Conservation (phyloP, 331 rosid genomes). For the Erythrophleum ivorense region DNA sequence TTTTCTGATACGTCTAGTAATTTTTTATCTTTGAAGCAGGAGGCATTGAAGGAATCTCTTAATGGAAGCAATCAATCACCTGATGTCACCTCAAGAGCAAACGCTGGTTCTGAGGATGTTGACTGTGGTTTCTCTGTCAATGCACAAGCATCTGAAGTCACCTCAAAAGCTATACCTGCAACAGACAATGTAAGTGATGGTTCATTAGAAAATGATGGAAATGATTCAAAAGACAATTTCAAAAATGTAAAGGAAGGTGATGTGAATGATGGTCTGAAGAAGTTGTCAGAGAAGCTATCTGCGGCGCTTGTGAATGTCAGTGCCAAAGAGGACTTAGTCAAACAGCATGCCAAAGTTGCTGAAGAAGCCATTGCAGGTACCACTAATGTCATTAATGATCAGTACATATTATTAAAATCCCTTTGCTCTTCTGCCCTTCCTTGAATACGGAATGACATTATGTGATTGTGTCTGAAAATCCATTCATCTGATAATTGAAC, state of each 20-base stretch:
- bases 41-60: constrained; percentile 67
- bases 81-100: constrained; percentile 70
- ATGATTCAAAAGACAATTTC: constrained; percentile 1
- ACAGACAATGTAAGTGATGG: constrained; percentile 43
- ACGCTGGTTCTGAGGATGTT: constrained; percentile 49
- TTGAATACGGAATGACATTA: not conserved
- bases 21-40: constrained; percentile 56
- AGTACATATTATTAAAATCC: not conserved
- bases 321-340: constrained; percentile 91
- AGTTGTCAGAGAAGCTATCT: constrained; percentile 60
- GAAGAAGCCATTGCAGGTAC: constrained; percentile 93
- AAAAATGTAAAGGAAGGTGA: constrained; percentile 35
- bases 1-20: not conserved
- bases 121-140: constrained; percentile 42
- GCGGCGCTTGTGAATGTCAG: constrained; percentile 82
- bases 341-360: constrained; percentile 85
- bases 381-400: constrained; percentile 1
- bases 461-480: not conserved
- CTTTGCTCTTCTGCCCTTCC: constrained; percentile 16
- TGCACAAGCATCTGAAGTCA: constrained; percentile 63
- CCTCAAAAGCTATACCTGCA: constrained; percentile 50
- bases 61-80: constrained; percentile 69
- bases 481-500: not conserved
- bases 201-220: constrained; percentile 45
- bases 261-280: constrained; percentile 51